phyloP scores from a whole-genome alignment of 805 yeast species.

The Cyberlindnera mississippiensis region DNA sequence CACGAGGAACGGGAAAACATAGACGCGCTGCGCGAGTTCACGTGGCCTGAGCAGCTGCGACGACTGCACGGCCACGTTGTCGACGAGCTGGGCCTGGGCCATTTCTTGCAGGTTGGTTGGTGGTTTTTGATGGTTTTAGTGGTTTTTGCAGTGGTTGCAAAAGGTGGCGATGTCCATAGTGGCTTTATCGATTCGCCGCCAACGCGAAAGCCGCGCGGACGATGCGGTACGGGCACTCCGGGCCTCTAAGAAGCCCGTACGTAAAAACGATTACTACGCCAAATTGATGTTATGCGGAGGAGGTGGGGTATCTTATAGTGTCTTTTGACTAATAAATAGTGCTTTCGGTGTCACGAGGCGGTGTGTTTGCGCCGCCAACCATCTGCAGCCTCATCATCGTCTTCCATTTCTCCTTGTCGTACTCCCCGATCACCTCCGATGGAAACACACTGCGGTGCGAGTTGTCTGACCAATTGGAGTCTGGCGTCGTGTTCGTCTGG shows the following conservation, averaged over 20 bases:
- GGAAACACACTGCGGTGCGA: slow-evolving; percentile 42
- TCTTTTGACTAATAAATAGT: no score
- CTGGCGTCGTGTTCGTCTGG: slow-evolving; percentile 26
- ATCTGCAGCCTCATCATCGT: slow-evolving; percentile 40
- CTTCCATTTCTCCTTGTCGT: slow-evolving; percentile 64
- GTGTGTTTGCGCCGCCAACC: slow-evolving; percentile 5
- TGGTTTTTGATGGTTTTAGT: neutral
- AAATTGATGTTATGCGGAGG: no score
- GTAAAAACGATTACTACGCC: no score
- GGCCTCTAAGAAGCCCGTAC: no score
- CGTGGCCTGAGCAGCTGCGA: slow-evolving; percentile 76
- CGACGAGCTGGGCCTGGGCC: slow-evolving; percentile 46
- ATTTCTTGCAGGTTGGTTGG: neutral
- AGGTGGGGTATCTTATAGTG: no score
- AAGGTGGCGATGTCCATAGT: neutral
- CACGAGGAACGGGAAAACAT: slow-evolving; percentile 76
- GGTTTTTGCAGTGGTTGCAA: neutral
- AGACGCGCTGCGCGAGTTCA: slow-evolving; percentile 59
- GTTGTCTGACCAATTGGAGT: slow-evolving; percentile 36
- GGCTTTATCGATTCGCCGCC: neutral
- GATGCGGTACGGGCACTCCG: no score
- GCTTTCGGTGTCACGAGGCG: no score
- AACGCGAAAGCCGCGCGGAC: neutral
- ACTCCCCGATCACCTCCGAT: slow-evolving; percentile 56
- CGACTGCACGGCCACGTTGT: slow-evolving; percentile 64